phyloP scores from a whole-genome alignment of 192 early-diverging fungal species.

The Backusella psychrophila region DNA sequence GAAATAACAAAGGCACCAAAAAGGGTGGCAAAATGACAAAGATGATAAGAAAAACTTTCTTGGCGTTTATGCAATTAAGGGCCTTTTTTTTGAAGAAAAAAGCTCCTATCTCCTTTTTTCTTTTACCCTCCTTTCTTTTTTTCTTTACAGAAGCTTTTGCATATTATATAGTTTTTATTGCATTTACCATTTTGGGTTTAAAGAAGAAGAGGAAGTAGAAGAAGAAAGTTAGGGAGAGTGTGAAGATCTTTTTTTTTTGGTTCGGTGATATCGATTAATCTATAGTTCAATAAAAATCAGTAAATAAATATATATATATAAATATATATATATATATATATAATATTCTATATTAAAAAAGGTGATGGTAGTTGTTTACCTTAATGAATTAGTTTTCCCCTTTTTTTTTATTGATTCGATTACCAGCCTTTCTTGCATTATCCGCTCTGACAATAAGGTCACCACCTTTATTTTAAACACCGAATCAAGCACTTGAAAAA shows the following conservation, averaged over 20 bases:
- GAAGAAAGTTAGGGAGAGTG: not conserved
- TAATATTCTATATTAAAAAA: not conserved
- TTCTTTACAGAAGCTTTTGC: not conserved
- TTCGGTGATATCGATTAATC: not conserved
- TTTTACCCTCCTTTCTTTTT: not conserved
- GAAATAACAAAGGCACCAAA: not conserved
- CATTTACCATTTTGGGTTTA: not conserved
- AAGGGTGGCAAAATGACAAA: constrained; percentile 3
- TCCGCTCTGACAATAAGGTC: not conserved
- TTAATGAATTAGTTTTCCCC: not conserved
- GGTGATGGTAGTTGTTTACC: not conserved
- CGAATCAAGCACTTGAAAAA: not conserved
- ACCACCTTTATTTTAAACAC: not conserved
- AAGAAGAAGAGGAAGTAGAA: not conserved
- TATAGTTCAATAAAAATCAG: not conserved
- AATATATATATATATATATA: too few species aligned
- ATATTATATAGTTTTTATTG: not conserved
- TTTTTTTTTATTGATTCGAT: constrained; percentile 1
- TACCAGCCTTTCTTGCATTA: constrained; percentile 2
- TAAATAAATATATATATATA: not conserved
- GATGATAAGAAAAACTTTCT: not conserved
- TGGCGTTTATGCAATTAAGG: constrained; percentile 3
- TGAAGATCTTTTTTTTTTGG: not conserved
- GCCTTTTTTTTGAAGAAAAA: not conserved
- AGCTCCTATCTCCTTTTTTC: not conserved